These are phyloP conservation scores for grape (Vitis vinifera) DNA, from an alignment of 164 flowering plant species.

Conservation along the genomic window DNA sequence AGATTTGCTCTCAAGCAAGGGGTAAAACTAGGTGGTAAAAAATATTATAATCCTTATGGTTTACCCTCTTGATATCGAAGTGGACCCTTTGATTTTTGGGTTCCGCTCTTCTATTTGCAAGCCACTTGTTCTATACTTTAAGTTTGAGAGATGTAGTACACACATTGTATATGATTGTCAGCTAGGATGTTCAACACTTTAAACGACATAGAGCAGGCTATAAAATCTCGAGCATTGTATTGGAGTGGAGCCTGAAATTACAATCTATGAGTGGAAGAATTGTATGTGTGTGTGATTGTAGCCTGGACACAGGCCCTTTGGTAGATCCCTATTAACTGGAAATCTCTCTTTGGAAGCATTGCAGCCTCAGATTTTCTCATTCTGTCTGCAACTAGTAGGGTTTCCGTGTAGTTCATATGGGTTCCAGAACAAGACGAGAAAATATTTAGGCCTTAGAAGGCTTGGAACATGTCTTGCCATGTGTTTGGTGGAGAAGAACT, in stretches of 20 bases:
- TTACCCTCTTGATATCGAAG: not conserved
- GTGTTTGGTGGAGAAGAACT: constrained; percentile 1
- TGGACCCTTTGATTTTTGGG: not conserved
- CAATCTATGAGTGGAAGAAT: too few relatives aligned
- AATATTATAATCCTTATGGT: not conserved
- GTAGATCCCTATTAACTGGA: not conserved
- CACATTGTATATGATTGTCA: too few relatives aligned
- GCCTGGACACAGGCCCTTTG: too few relatives aligned
- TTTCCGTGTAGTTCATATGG: not conserved
- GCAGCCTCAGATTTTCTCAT: not conserved
- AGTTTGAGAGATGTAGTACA: too few relatives aligned
- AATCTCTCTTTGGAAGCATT: not conserved
- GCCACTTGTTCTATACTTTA: not conserved
- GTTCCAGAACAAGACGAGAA: not conserved
- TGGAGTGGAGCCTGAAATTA: too few relatives aligned
- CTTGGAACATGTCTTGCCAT: not conserved
- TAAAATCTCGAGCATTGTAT: too few relatives aligned
- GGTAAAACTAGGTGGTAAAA: not conserved
- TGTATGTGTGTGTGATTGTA: too few relatives aligned
- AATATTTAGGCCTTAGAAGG: not conserved
- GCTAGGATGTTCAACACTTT: too few relatives aligned
- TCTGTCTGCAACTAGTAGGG: too few relatives aligned
- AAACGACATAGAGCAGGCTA: too few relatives aligned
- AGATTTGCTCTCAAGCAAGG: too few relatives aligned
- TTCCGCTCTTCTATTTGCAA: not conserved